phyloP scores from a whole-genome alignment of 2,329 filamentous ascomycete species.

The Diaporthe sp. region DNA sequence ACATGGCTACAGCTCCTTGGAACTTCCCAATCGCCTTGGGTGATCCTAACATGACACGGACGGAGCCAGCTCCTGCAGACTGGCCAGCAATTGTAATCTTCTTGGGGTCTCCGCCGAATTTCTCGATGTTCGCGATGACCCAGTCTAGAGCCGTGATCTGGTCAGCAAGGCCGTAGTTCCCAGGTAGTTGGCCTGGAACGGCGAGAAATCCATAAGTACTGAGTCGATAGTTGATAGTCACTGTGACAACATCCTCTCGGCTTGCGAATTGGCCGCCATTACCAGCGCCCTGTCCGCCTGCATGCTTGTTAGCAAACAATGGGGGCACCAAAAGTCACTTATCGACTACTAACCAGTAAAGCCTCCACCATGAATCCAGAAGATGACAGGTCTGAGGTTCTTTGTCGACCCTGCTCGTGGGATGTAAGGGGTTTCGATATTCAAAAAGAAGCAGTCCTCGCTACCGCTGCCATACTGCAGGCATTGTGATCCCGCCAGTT shows the following conservation, averaged over 20 bases:
- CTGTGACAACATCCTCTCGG: neutral
- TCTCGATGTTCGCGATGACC: neutral
- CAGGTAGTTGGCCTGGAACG: constrained; percentile 9
- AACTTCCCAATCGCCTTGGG: constrained; percentile 2
- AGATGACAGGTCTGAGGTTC: constrained; percentile 8
- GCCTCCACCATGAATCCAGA: neutral
- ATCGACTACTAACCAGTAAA: neutral
- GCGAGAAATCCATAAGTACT: constrained; percentile 5
- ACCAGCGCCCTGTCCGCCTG: constrained; percentile 9
- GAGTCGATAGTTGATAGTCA: constrained; percentile 8
- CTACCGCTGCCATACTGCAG: constrained; percentile 16
- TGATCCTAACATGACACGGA: neutral
- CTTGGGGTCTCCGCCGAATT: neutral
- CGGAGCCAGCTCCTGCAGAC: constrained; percentile 14
- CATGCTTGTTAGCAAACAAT: neutral
- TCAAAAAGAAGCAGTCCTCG: constrained; percentile 11
- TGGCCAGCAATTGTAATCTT: constrained; percentile 3
- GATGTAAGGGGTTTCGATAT: constrained; percentile 6
- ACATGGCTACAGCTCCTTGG: neutral
- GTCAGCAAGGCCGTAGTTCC: constrained; percentile 16
- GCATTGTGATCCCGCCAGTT: constrained; percentile 3
- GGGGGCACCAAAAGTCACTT: neutral
- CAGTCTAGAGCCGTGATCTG: constrained; percentile 16
- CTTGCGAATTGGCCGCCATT: constrained; percentile 5
- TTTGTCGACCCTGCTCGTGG: neutral